Base-by-base conservation (phyloP, 2,329 filamentous ascomycete genomes). In the Arthrinium phaeospermum region DNA sequence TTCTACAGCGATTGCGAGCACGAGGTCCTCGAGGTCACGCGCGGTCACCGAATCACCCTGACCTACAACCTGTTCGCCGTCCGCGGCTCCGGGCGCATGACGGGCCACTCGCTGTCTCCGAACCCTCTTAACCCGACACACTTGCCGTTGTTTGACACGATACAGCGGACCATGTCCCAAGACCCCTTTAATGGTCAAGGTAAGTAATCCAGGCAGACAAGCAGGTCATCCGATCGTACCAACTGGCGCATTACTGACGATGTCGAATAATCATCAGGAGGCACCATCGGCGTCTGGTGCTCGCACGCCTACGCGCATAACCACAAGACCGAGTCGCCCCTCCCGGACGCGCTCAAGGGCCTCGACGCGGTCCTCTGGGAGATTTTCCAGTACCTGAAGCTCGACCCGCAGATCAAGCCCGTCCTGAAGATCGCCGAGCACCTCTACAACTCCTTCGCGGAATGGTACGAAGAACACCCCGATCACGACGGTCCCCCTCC, bases 31-130 rank as follows among this genome's bases (percentile, higher is more conserved):
- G 82, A 85, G 19, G 84, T 91, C 7, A 86, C 80, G 0, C 74
- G 79, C 1, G 89, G 89, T 0, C 83, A 91, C 72, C 85, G 88
- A 0, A 73, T 91, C 22, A 91, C 87, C 0, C 77, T 92, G 30
- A 91, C 89, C 0, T 91, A 91, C 79, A 91, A 91, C 72, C 80
- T 92, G 1, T 90, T 84, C 73, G 79, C 83, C 14, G 79, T 80
- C 1, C 77, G 80, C 30, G 79, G 82, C 2, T 70, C 44, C 22
- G 72, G 70, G 14, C 68, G 68, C 30, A 61, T 72, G 7, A 67
- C 67, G 37, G 70, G 73, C 22, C 14, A 27, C 14, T 27, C 51
- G 14, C 10, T 57, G 7, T 27, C 68, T 46, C 45, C 45, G 10
- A 51, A 44, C 4, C 46, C 67, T 16, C n/a, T 72, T 12, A 71